Conservation (phyloP, 2,329 filamentous ascomycete species). For the Calonectria hongkongensis region DNA sequence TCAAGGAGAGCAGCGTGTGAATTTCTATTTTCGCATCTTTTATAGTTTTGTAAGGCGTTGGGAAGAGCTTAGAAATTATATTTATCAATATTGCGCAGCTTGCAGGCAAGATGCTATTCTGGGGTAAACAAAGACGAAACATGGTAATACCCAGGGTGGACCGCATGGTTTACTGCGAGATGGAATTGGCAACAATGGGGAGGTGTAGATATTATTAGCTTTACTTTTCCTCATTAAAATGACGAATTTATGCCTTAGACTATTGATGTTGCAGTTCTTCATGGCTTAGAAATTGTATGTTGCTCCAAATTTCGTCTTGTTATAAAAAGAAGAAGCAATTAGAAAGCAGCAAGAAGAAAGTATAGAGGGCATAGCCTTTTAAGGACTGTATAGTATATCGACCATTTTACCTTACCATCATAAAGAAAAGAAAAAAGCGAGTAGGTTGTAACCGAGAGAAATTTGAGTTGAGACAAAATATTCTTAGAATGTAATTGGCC, state of each 20-base stretch:
- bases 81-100: conserved; percentile 39
- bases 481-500: background rate
- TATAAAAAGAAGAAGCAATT: no score
- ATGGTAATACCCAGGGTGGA: conserved; percentile 40
- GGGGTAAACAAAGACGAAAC: conserved; percentile 22
- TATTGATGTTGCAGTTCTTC: background rate
- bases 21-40: conserved; percentile 24
- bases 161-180: conserved; percentile 21
- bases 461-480: background rate
- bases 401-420: no score
- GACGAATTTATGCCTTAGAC: conserved; percentile 37
- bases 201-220: conserved; percentile 20
- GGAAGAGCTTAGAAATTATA: conserved; percentile 24
- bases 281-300: background rate
- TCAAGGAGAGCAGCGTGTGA: background rate
- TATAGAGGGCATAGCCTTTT: no score
- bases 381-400: no score
- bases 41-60: conserved; percentile 37
- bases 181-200: conserved; percentile 28
- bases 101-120: conserved; percentile 47
- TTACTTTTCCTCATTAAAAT: conserved; percentile 38
- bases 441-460: background rate
- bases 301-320: background rate
- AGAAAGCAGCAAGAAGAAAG: no score
- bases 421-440: no score